Conservation (phyloP, 208 protist genomes). For the Lotmaria passim region DNA sequence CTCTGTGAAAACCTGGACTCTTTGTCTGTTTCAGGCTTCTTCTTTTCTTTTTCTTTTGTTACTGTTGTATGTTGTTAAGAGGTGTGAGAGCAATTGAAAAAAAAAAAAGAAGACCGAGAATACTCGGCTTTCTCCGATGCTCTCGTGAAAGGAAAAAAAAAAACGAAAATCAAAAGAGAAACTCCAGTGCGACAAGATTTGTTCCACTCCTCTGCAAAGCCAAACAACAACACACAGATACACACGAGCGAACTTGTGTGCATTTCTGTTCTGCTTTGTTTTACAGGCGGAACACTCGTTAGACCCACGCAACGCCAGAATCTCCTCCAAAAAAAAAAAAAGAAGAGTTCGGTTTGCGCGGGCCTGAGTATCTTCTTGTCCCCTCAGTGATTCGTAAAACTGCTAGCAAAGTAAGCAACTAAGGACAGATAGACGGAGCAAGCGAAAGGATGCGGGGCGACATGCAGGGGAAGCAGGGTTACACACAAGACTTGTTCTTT, state of each 20-base stretch:
- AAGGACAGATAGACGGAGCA: not conserved
- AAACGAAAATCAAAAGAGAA: constrained; percentile 17
- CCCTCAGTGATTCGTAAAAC: not conserved
- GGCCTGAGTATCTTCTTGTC: not conserved
- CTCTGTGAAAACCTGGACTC: too few relatives aligned
- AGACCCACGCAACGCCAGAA: not conserved
- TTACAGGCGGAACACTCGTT: not conserved
- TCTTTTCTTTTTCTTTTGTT: constrained; percentile 2
- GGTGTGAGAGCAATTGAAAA: too few relatives aligned
- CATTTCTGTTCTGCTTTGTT: not conserved
- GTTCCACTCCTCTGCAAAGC: not conserved
- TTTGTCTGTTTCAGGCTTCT: too few relatives aligned
- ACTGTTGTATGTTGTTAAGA: not conserved
- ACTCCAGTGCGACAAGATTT: constrained; percentile 5
- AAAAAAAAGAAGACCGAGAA: not conserved
- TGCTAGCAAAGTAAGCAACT: constrained; percentile 1
- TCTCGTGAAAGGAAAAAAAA: constrained; percentile 2
- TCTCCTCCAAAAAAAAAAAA: too few relatives aligned
- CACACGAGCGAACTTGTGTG: not conserved
- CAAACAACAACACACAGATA: not conserved
- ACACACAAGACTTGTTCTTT: too few relatives aligned
- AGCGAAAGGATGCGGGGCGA: too few relatives aligned
- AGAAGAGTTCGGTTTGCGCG: not conserved
- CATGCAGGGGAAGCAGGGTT: too few relatives aligned
- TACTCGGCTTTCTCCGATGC: not conserved